Base-by-base conservation (phyloP, 495 filamentous ascomycete genomes). In the Tuber aestivum region DNA sequence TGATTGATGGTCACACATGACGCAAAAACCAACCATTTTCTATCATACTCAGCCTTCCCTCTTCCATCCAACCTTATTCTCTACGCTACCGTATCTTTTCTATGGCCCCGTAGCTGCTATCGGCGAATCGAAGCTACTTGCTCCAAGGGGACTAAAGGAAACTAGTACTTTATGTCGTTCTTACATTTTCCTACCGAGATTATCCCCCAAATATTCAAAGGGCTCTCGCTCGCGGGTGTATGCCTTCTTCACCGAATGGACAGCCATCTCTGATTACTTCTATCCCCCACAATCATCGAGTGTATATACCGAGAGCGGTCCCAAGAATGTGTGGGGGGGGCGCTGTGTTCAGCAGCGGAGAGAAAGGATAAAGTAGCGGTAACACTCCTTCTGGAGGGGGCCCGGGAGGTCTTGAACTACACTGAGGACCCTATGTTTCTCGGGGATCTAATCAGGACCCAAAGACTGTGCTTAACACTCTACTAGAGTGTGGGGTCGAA, bases 161-260 rank as follows among this genome's bases (percentile, higher is more conserved):
- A 10, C 0, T 18, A 32, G 0, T 27, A 65, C 37, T 16, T 21
- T 9, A 70, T 35, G 48, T 42, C 38, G 44, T 72, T 75, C 42
- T 27, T 75, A 18, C 41, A 44, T 42, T 41, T 80, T 56, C 78
- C 78, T 20, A 78, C 68, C 6, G 78, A 80, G 44, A 44, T 78
- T 7, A 45, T 80, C 35, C 73, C 78, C 41, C 76, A 75, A 41
- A 72, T 78, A 42, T 48, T 73, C 9, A 70, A 69, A 16, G 68
- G 50, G 35, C 56, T 80, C 23, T 42, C 50, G 41, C 27, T 74
- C 21, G 23, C 42, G 8, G 76, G 70, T 56, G 44, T 80, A 7
- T 56, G 32, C 41, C 70, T 44, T 21, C 45, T 80, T 45, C n/a
- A 71, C 32, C 78, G 41, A 23, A 72, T 35, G 44, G 71, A 71